A percentile compares a stretch with the other conserved stretches of the same genome.
Conservation (phyloP, 2,329 filamentous ascomycete species). For the Claviceps monticola region DNA sequence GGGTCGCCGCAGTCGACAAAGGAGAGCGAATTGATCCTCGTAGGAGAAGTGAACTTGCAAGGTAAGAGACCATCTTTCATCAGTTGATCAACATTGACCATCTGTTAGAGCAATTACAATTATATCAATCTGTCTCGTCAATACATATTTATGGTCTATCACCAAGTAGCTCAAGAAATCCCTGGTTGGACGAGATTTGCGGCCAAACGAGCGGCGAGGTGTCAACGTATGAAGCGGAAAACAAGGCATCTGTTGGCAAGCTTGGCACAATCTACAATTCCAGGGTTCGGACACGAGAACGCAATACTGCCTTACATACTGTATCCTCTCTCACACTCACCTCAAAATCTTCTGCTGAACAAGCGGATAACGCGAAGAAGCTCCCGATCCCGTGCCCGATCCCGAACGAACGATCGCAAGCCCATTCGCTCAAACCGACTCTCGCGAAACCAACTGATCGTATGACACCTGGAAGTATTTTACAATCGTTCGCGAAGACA, state of each 20-base stretch:
- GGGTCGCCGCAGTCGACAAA: not conserved
- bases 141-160: constrained; percentile 75
- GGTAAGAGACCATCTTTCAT: constrained; percentile 28
- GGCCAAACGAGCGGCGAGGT: not conserved
- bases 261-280: constrained; percentile 4
- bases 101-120: constrained; percentile 44
- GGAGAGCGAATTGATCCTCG: constrained; percentile 44
- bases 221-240: not conserved
- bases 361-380: constrained; percentile 16
- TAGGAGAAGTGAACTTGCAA: constrained; percentile 58
- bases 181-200: not conserved
- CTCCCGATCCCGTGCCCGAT: constrained; percentile 12
- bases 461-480: constrained; percentile 48
- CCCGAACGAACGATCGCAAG: constrained; percentile 13
- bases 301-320: not conserved
- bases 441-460: constrained; percentile 32
- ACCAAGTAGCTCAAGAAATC: not conserved
- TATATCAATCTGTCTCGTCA: constrained; percentile 59
- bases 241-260: not conserved
- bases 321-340: not conserved
- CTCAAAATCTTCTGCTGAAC: not conserved
- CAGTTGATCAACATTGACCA: constrained; percentile 2
- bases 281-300: constrained; percentile 2
- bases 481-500: constrained; percentile 65
- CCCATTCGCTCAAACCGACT: not conserved